phyloP scores from a whole-genome alignment of 1,284 basidiomycete genomes.

The Schizophyllum amplum region DNA sequence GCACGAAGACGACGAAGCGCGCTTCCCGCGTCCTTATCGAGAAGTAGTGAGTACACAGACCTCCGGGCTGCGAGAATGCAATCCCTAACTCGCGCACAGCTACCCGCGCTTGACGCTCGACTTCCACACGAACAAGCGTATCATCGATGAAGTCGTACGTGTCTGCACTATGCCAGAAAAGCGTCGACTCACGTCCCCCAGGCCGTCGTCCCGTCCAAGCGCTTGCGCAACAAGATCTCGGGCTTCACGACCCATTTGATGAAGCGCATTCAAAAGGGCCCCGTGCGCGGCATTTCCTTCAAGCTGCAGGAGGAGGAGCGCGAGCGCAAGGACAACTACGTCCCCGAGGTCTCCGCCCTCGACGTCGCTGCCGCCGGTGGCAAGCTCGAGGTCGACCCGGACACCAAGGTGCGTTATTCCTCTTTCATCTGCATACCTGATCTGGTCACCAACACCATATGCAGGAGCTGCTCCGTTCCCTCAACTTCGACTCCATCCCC shows the following conservation, averaged over 20 bases:
- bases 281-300: conserved; percentile 99
- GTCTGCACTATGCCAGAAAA: background rate
- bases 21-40: conserved; percentile 98
- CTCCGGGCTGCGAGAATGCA: conserved; percentile 4
- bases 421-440: background rate
- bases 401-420: conserved; percentile 73
- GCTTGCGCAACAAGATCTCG: conserved; percentile 99
- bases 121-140: conserved; percentile 99
- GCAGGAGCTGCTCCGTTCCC: conserved; percentile 77
- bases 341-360: conserved; percentile 92
- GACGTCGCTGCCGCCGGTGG: conserved; percentile 62
- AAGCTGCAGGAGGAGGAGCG: conserved; percentile 99
- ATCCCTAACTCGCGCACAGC: conserved; percentile 33
- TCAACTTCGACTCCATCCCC: conserved; percentile 87
- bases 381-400: conserved; percentile 74
- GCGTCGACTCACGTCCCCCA: conserved; percentile 23
- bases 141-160: conserved; percentile 97
- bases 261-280: conserved; percentile 99
- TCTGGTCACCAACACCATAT: conserved; percentile 4
- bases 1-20: conserved; percentile 99
- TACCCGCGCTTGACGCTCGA: conserved; percentile 95
- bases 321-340: conserved; percentile 98
- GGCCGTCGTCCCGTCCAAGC: conserved; percentile 97
- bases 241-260: conserved; percentile 99
- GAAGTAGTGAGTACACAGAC: conserved; percentile 78